Evolutionary conservation across 202 grass and related monocot genomes (phyloP), one percentile per base, ranked within the genome.

Genomic region (Schoenoplectus triqueter): DNA sequence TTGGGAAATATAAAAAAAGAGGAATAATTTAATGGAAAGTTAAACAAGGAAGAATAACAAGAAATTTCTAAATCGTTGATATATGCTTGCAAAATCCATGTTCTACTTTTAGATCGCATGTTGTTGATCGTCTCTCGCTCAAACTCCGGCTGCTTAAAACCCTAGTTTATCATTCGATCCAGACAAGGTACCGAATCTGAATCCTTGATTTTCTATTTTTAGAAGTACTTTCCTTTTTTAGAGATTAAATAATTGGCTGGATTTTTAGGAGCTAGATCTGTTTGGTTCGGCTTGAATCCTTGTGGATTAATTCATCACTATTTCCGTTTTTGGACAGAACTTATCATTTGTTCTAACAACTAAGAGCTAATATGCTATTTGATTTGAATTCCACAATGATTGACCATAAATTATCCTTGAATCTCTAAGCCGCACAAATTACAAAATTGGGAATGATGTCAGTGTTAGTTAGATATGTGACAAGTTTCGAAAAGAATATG

Each of bases 1-100:
- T 66, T 51, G 62, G 15, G 57, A 63, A 66, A 64, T 81, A 66
- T 81, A 9, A 49, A 81, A 64, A 65, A 66, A 81, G 46, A 66
- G n/a, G 50, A 50, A 50, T 64, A 81, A 19, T 66, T 64, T 45
- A 81, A 81, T 63, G 18, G 60, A 49, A 79, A 21, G 15, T 81
- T 63, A 64, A 59, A 62, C 4, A 39, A 77, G 45, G 50, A 8
- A 31, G 17, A 77, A 7, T 0, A 62, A 61, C 5, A 41, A 80
- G 21, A 61, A 61, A 45, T 15, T 44, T 56, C 22, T 79, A 59
- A 62, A 42, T 62, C 75, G 45, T n/a, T 17, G 54, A 59, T 44
- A 61, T 80, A 7, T 40, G 8, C 56, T 80, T 6, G 54, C 21
- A 59, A 59, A 47, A 80, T 61, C 61, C 21, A 21, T 40, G 40